A percentile compares a stretch with the other conserved stretches of the same genome.
These are phyloP conservation scores for Paradendryphiella salina DNA, from an alignment of 2,329 filamentous ascomycete genomes.

Conservation along the genomic window DNA sequence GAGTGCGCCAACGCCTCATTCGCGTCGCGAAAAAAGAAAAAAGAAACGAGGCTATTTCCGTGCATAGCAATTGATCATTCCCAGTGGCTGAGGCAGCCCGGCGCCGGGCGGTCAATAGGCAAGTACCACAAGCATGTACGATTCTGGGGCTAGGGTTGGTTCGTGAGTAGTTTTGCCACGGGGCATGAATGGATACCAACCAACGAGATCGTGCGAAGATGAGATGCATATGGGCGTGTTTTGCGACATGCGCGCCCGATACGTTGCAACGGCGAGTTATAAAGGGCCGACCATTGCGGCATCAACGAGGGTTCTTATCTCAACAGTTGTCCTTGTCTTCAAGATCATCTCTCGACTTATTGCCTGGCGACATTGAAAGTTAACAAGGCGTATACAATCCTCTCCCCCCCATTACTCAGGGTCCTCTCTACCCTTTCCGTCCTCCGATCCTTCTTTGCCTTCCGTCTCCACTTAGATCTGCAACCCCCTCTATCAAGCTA, in stretches of 20 bases:
- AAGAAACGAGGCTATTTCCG: background rate
- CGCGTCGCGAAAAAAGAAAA: background rate
- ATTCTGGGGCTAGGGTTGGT: too few species aligned
- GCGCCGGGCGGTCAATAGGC: too few species aligned
- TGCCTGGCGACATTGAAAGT: too few species aligned
- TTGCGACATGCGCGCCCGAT: background rate
- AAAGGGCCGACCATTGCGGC: conserved; percentile 7
- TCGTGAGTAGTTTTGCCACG: background rate
- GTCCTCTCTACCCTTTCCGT: background rate
- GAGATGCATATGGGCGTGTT: background rate
- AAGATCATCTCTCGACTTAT: background rate
- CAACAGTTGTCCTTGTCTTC: background rate
- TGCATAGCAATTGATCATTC: background rate
- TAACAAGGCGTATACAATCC: too few species aligned
- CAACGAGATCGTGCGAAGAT: background rate
- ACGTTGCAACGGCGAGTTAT: conserved; percentile 4
- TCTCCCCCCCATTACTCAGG: background rate
- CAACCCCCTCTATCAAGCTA: conserved; percentile 12
- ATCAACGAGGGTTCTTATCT: background rate
- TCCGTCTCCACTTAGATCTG: conserved; percentile 6
- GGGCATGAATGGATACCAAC: background rate
- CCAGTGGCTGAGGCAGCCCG: too few species aligned
- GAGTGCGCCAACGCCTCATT: background rate
- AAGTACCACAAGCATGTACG: too few species aligned
- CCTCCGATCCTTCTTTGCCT: background rate